These are phyloP conservation scores for Pyrenophora graminea DNA, from an alignment of 2,329 filamentous ascomycete genomes.

Conservation along the genomic window DNA sequence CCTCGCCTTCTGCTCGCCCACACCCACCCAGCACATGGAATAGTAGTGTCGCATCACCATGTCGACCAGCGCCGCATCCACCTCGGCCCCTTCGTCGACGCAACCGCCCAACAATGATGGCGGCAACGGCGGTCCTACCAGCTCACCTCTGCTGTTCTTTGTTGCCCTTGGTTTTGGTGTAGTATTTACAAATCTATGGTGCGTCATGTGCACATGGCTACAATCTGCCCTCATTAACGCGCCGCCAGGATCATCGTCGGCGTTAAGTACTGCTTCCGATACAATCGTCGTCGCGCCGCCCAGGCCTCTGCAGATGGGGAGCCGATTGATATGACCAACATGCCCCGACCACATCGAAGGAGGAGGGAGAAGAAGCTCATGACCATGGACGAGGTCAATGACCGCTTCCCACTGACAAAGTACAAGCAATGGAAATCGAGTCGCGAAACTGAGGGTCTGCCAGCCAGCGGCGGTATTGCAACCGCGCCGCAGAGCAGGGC, in stretches of 20 bases:
- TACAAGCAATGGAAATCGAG: conserved; percentile 94
- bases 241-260: conserved; percentile 90
- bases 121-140: conserved; percentile 59
- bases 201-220: conserved; percentile 23
- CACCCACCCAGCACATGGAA: conserved; percentile 14
- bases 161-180: conserved; percentile 96
- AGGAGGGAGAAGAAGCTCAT: conserved; percentile 97
- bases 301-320: conserved; percentile 74
- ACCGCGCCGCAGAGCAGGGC: conserved; percentile 73
- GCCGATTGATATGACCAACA: conserved; percentile 82
- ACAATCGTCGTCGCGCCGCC: conserved; percentile 90
- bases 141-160: conserved; percentile 84
- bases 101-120: conserved; percentile 22
- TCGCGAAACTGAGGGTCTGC: conserved; percentile 80
- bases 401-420: conserved; percentile 92
- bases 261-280: conserved; percentile 98
- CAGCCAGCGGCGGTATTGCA: conserved; percentile 77
- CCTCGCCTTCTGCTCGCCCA: not conserved
- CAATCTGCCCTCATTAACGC: conserved; percentile 26
- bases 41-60: conserved; percentile 12
- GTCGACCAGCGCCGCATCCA: conserved; percentile 11
- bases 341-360: conserved; percentile 83
- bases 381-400: conserved; percentile 98
- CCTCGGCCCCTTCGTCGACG: not conserved
- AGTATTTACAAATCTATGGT: conserved; percentile 99